Conservation (phyloP, 495 filamentous ascomycete genomes). For the Penicillium crystallinum region DNA sequence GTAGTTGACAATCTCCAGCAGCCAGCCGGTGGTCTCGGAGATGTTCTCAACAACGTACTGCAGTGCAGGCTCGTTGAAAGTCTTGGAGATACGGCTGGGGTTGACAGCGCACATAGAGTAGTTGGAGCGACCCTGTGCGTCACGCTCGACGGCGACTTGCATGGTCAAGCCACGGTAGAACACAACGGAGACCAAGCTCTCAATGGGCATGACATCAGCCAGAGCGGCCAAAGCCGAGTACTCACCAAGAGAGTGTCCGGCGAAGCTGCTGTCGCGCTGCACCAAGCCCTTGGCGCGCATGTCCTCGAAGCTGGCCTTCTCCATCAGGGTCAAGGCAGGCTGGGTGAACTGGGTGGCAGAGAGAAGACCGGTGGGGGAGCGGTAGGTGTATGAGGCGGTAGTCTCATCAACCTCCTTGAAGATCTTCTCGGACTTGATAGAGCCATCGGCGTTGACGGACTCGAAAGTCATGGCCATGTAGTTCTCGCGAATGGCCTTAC, state of each 20-base stretch:
- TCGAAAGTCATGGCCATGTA: slow-evolving; percentile 99
- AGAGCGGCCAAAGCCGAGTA: slow-evolving; percentile 96
- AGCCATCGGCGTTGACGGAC: slow-evolving; percentile 82
- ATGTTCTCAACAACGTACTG: slow-evolving; percentile 95
- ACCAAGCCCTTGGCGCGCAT: slow-evolving; percentile 97
- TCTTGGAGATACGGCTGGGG: slow-evolving; percentile 92
- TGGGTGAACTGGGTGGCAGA: slow-evolving; percentile 99
- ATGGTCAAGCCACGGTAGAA: slow-evolving; percentile 99
- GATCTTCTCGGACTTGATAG: slow-evolving; percentile 96
- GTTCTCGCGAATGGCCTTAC: slow-evolving; percentile 95
- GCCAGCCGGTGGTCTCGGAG: slow-evolving; percentile 85
- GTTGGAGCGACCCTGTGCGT: slow-evolving; percentile 85
- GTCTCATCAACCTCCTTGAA: slow-evolving; percentile 94
- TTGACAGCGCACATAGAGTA: slow-evolving; percentile 99
- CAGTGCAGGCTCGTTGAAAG: slow-evolving; percentile 93
- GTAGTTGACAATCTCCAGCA: slow-evolving; percentile 98
- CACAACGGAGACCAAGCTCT: slow-evolving; percentile 94
- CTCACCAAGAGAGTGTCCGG: slow-evolving; percentile 95
- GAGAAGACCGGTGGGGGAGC: slow-evolving; percentile 88
- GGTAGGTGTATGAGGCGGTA: slow-evolving; percentile 93
- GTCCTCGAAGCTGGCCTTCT: slow-evolving; percentile 98
- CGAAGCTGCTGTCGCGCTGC: slow-evolving; percentile 92
- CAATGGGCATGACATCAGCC: slow-evolving; percentile 98
- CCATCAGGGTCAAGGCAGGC: slow-evolving; percentile 95
- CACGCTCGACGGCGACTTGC: slow-evolving; percentile 98